Evolutionary conservation across 768 basidiomycete genomes (phyloP).

Genomic region (Pisolithus tinctorius): DNA sequence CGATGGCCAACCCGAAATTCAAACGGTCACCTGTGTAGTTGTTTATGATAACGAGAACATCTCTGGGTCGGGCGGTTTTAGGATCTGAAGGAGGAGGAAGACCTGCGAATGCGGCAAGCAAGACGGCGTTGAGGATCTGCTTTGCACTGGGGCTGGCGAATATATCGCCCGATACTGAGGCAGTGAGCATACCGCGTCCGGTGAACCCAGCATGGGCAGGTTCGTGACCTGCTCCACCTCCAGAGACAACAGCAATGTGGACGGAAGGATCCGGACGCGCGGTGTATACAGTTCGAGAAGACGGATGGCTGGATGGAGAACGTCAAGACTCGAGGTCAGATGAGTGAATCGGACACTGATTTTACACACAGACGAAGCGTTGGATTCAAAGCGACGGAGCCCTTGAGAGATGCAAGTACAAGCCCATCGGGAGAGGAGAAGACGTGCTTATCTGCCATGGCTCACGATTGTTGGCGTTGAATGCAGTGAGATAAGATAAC

Average conservation of each 20-base stretch:
- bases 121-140: constrained; percentile 45
- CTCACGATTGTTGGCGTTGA: too few species aligned
- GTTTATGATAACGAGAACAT: constrained; percentile 35
- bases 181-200: constrained; percentile 49
- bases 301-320: constrained; percentile 23
- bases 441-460: constrained; percentile 39
- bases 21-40: constrained; percentile 53
- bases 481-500: too few species aligned
- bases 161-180: constrained; percentile 53
- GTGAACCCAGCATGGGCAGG: constrained; percentile 54
- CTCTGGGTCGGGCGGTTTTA: not conserved
- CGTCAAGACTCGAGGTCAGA: too few species aligned
- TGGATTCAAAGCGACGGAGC: constrained; percentile 37
- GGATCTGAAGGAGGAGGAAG: constrained; percentile 4
- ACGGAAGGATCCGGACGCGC: constrained; percentile 12
- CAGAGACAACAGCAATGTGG: constrained; percentile 37
- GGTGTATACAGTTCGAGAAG: constrained; percentile 32
- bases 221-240: constrained; percentile 54
- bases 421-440: constrained; percentile 36
- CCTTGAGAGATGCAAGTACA: constrained; percentile 37
- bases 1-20: constrained; percentile 52
- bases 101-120: constrained; percentile 35
- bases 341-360: too few species aligned
- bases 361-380: constrained; percentile 30
- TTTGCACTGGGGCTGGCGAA: constrained; percentile 59